Conservation (phyloP, 306 rosid species). For the Biancaea sappan region DNA sequence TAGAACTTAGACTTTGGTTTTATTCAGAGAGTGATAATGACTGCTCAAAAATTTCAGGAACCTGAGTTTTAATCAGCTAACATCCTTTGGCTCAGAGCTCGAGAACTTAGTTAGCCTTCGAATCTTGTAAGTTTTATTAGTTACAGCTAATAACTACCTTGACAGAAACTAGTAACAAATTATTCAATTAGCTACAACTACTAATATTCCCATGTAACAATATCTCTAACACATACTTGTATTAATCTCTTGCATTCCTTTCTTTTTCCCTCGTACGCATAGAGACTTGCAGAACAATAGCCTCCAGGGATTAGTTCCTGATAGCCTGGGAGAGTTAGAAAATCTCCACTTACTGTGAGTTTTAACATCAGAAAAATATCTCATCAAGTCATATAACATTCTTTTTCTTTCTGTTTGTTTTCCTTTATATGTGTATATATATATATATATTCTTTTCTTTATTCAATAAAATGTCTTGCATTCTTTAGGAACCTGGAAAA, state of each 20-base stretch:
- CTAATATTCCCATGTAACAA: no score
- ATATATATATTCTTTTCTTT: slow-evolving; percentile 13
- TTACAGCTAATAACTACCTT: no score
- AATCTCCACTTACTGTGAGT: slow-evolving; percentile 82
- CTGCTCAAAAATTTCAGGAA: slow-evolving; percentile 64
- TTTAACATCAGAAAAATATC: slow-evolving; percentile 1
- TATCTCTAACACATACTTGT: background rate
- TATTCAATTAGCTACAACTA: no score
- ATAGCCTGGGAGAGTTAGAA: slow-evolving; percentile 82
- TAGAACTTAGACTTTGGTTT: slow-evolving; percentile 12
- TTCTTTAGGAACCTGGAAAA: slow-evolving; percentile 76
- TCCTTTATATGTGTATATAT: no score
- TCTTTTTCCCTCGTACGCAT: slow-evolving; percentile 4
- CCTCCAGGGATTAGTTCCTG: slow-evolving; percentile 76
- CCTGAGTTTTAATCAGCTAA: slow-evolving; percentile 79
- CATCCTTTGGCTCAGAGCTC: slow-evolving; percentile 73
- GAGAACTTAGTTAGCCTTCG: slow-evolving; percentile 71
- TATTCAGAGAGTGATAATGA: slow-evolving; percentile 1
- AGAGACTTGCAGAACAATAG: slow-evolving; percentile 88
- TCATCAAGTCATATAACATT: slow-evolving; percentile 3
- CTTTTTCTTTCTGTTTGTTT: background rate
- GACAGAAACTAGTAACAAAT: no score
- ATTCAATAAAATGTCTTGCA: slow-evolving; percentile 15
- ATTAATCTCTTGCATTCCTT: no score
- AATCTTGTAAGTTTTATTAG: slow-evolving; percentile 85